Evolutionary conservation across 202 grass and related monocot species (phyloP), one percentile per base, ranked within the genome.

Genomic region (Digitaria exilis): DNA sequence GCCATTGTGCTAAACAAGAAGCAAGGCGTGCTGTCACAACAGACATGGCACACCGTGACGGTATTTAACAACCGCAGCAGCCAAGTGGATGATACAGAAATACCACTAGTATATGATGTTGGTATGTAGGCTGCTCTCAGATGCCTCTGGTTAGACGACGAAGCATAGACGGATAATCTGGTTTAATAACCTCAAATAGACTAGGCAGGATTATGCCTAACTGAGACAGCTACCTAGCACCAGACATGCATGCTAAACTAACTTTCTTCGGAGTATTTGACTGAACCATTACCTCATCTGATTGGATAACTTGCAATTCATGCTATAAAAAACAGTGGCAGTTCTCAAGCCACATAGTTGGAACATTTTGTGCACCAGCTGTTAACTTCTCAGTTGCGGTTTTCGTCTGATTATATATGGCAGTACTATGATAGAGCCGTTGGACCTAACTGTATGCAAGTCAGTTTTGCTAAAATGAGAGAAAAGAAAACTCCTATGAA

Each of bases 181-280:
- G 12, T 34, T 86, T 29, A 84, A 65, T 69, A 69, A 79, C 11
- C 77, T 62, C 25, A 80, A 82, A 46, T 83, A 35, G 51, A 71
- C 24, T 69, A 57, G 15, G 78, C 26, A 35, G 80, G 75, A 84
- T 61, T 87, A 63, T 87, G 31, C 30, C 21, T 44, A 3, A 21
- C 66, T 30, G 61, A 41, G 81, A 91, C 83, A 87, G 78, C 55
- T 77, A 78, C 67, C 6, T 73, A 24, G 65, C 83, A 91, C 89
- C 84, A 67, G 76, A 69, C 81, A 74, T 46, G 11, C 79, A 65
- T 37, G 10, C 29, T 78, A 88, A 62, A 80, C 22, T 58, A 74
- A 71, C 29, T 45, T 9, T 25, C 29, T 56, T 4, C n/a, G 76
- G 32, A 45, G 37, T 4, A 46, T 48, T 29, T 59, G 6, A 28